A percentile compares a stretch with the other conserved stretches of the same genome.
These are phyloP conservation scores for Fistulifera pelliculosa DNA, from an alignment of 108 stramenopile species.

Conservation along the genomic window DNA sequence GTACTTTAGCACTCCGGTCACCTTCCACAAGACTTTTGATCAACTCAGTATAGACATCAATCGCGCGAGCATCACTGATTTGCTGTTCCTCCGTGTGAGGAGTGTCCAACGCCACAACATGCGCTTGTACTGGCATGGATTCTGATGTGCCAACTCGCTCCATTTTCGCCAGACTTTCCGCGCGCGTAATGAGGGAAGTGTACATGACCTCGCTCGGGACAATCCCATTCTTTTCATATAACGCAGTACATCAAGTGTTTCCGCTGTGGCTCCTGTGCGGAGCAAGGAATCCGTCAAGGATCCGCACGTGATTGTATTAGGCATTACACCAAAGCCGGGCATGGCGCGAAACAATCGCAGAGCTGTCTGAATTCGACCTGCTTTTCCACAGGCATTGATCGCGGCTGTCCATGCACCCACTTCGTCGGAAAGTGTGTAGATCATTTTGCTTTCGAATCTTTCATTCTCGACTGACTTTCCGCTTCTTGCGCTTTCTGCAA, in stretches of 20 bases:
- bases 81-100: not conserved
- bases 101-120: slow-evolving; percentile 5
- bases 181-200: slow-evolving; percentile 71
- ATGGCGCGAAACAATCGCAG: slow-evolving; percentile 53
- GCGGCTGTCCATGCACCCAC: slow-evolving; percentile 89
- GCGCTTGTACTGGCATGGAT: not conserved
- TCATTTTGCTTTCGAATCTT: not conserved
- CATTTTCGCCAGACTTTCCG: slow-evolving; percentile 40
- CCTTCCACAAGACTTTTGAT: slow-evolving; percentile 37
- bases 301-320: slow-evolving; percentile 75
- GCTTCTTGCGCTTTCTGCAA: slow-evolving; percentile 29
- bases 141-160: slow-evolving; percentile 8
- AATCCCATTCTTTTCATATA: slow-evolving; percentile 75
- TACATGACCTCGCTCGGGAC: slow-evolving; percentile 78
- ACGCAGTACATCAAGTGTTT: slow-evolving; percentile 59
- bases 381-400: slow-evolving; percentile 83
- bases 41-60: slow-evolving; percentile 68
- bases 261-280: slow-evolving; percentile 36
- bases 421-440: slow-evolving; percentile 33
- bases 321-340: slow-evolving; percentile 59
- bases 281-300: slow-evolving; percentile 63
- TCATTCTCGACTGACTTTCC: not conserved
- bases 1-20: not conserved
- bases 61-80: slow-evolving; percentile 36
- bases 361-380: slow-evolving; percentile 65